Evolutionary conservation across 1,139 yeast species (phyloP).

Genomic region (Suhomyces guaymorum): DNA sequence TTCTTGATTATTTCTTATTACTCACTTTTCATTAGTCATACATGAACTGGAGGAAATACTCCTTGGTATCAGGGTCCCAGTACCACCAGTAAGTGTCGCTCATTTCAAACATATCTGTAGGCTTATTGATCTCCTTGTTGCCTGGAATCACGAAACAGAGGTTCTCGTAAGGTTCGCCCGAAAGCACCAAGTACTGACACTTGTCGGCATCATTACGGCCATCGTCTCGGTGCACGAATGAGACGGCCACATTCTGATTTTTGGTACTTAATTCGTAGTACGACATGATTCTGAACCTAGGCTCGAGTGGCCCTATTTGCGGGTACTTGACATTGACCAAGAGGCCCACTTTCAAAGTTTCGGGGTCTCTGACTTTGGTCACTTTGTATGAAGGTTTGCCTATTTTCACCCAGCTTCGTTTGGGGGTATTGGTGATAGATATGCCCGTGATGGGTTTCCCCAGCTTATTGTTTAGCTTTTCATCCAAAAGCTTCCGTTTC

Average conservation of each 20-base stretch:
- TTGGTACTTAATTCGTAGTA: constrained; percentile 62
- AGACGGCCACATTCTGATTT: constrained; percentile 31
- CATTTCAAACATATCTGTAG: constrained; percentile 33
- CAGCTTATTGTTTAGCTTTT: constrained; percentile 22
- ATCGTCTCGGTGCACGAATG: constrained; percentile 31
- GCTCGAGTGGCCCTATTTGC: constrained; percentile 60
- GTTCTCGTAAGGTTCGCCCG: constrained; percentile 85
- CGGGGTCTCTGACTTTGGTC: constrained; percentile 65
- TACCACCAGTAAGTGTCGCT: constrained; percentile 61
- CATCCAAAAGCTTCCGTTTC: constrained; percentile 52
- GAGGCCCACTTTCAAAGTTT: constrained; percentile 59
- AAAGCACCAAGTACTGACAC: constrained; percentile 68
- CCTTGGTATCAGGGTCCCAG: constrained; percentile 70
- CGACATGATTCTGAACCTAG: constrained; percentile 72
- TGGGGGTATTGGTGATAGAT: constrained; percentile 27
- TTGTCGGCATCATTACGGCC: constrained; percentile 36
- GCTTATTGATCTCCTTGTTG: constrained; percentile 51
- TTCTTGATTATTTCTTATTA: neutral
- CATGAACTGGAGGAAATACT: constrained; percentile 68
- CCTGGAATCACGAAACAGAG: constrained; percentile 70
- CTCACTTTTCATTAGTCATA: constrained; percentile 31
- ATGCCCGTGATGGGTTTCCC: constrained; percentile 5
- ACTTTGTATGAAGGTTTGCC: constrained; percentile 74
- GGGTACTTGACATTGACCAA: constrained; percentile 59
- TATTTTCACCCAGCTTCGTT: constrained; percentile 57